Evolutionary conservation across 2,329 filamentous ascomycete species (phyloP).

Genomic region (Hypoxylon sp.): DNA sequence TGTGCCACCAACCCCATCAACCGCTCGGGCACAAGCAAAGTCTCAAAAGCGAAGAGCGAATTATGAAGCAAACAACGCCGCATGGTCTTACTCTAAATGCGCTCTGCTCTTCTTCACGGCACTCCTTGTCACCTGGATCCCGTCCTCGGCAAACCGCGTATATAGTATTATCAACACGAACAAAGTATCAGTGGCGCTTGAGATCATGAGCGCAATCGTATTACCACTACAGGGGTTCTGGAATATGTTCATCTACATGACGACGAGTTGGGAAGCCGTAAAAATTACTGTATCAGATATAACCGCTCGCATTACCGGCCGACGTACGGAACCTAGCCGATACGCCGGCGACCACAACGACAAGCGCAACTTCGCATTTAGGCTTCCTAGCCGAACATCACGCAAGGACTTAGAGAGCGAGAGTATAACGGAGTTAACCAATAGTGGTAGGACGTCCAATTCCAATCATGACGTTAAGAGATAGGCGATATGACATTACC

Average conservation of each 20-base stretch:
- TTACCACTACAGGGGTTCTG: slow-evolving; percentile 87
- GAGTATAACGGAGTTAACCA: slow-evolving; percentile 66
- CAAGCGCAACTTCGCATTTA: slow-evolving; percentile 54
- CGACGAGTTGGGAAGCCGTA: slow-evolving; percentile 77
- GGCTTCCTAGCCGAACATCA: slow-evolving; percentile 50
- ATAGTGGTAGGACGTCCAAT: slow-evolving; percentile 53
- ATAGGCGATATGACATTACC: slow-evolving; percentile 1
- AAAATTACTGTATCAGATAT: slow-evolving; percentile 63
- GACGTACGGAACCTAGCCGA: slow-evolving; percentile 44
- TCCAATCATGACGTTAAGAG: slow-evolving; percentile 54
- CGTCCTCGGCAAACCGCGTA: slow-evolving; percentile 81
- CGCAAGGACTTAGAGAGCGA: slow-evolving; percentile 63
- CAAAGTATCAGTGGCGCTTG: slow-evolving; percentile 69
- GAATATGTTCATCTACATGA: slow-evolving; percentile 84
- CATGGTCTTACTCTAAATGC: slow-evolving; percentile 79
- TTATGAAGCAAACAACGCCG: slow-evolving; percentile 72
- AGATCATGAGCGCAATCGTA: slow-evolving; percentile 80
- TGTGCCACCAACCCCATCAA: slow-evolving; percentile 26
- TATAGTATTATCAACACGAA: slow-evolving; percentile 75
- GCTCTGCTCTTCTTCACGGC: slow-evolving; percentile 80
- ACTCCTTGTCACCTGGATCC: slow-evolving; percentile 81
- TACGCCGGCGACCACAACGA: slow-evolving; percentile 43
- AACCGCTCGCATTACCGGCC: slow-evolving; percentile 45
- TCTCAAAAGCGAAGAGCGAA: slow-evolving; percentile 53
- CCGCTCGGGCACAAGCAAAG: slow-evolving; percentile 35